Conservation (phyloP, 2,329 filamentous ascomycete genomes). For the Corynespora cassiicola region DNA sequence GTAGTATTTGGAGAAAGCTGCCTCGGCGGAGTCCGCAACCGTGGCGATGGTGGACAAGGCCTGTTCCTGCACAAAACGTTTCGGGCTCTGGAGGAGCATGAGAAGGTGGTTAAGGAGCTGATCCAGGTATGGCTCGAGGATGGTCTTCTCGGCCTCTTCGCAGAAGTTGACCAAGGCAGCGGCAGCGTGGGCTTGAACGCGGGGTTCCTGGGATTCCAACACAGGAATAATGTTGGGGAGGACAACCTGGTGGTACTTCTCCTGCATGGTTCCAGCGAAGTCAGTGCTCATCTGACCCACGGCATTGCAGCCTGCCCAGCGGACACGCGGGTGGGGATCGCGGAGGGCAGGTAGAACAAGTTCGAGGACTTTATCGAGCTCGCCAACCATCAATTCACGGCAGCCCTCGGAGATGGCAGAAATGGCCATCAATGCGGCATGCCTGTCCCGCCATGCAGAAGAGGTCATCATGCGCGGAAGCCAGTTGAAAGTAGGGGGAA, state of each 20-base stretch:
- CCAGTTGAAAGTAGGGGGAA: constrained; percentile 95
- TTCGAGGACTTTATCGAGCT: constrained; percentile 91
- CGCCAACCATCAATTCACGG: constrained; percentile 91
- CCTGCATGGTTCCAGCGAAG: constrained; percentile 97
- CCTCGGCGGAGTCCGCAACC: constrained; percentile 97
- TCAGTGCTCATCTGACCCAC: constrained; percentile 99
- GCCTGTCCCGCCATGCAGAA: constrained; percentile 90
- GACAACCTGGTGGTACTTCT: constrained; percentile 88
- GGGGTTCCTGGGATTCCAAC: constrained; percentile 84
- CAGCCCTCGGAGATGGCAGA: constrained; percentile 98
- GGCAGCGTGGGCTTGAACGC: constrained; percentile 95
- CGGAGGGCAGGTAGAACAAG: constrained; percentile 91
- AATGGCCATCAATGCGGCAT: constrained; percentile 97
- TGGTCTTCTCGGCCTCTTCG: constrained; percentile 92
- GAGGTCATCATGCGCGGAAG: constrained; percentile 97
- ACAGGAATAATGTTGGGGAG: constrained; percentile 92
- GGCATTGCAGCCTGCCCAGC: constrained; percentile 97
- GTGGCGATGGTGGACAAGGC: constrained; percentile 97
- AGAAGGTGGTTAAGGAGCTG: constrained; percentile 85
- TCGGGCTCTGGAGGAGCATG: constrained; percentile 85
- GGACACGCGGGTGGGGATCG: constrained; percentile 90
- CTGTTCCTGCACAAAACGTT: constrained; percentile 97
- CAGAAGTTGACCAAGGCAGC: constrained; percentile 99
- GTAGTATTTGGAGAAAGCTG: constrained; percentile 94
- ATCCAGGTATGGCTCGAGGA: constrained; percentile 91